Evolutionary conservation across 805 yeast genomes (phyloP).

Genomic region (Maudiozyma pseudohumilis): DNA sequence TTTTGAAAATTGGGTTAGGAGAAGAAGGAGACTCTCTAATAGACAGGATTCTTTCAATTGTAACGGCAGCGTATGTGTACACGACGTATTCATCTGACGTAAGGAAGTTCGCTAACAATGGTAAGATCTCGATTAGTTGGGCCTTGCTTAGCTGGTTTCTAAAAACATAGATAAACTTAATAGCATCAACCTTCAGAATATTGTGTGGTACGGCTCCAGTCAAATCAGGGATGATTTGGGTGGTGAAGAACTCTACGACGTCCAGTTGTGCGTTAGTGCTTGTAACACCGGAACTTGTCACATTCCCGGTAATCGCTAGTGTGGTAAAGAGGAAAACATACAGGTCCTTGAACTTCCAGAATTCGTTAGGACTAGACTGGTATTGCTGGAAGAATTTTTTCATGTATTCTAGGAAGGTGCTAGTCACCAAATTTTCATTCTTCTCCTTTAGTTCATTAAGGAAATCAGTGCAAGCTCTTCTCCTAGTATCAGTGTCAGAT

Average conservation of each 20-base stretch:
- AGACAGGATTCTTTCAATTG: slow-evolving; percentile 79
- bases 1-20: slow-evolving; percentile 52
- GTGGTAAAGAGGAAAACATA: slow-evolving; percentile 81
- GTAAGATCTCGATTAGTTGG: slow-evolving; percentile 71
- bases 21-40: slow-evolving; percentile 49
- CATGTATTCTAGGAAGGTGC: slow-evolving; percentile 63
- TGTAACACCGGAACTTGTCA: slow-evolving; percentile 80
- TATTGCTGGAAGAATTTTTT: slow-evolving; percentile 51
- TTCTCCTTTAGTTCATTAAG: slow-evolving; percentile 75
- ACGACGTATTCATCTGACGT: slow-evolving; percentile 63
- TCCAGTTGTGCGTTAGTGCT: slow-evolving; percentile 78
- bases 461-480: slow-evolving; percentile 89
- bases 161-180: slow-evolving; percentile 79
- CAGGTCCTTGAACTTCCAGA: slow-evolving; percentile 83
- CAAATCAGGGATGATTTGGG: slow-evolving; percentile 75
- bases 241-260: slow-evolving; percentile 75
- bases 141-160: slow-evolving; percentile 87
- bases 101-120: slow-evolving; percentile 65
- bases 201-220: slow-evolving; percentile 52
- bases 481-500: slow-evolving; percentile 83
- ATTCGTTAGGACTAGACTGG: slow-evolving; percentile 32
- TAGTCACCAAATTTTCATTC: slow-evolving; percentile 65
- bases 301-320: slow-evolving; percentile 81
- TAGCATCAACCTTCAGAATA: slow-evolving; percentile 82
- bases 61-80: slow-evolving; percentile 86